These are phyloP conservation scores for Globisporangium parvum DNA, from an alignment of 352 stramenopile genomes.

Conservation along the genomic window DNA sequence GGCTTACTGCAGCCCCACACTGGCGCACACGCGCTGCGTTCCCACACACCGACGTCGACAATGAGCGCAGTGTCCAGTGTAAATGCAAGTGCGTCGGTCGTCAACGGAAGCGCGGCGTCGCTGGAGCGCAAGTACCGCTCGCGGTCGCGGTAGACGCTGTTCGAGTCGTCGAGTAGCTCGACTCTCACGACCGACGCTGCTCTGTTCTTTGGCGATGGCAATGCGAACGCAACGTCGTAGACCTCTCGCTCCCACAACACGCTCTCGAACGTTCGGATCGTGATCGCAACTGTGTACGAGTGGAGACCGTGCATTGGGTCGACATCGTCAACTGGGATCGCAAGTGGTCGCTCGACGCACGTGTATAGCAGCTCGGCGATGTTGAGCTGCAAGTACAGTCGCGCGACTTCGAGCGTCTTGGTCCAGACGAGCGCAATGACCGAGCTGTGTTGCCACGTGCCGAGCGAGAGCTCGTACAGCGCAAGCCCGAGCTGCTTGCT, in stretches of 20 bases:
- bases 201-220: not conserved
- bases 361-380: conserved; percentile 39
- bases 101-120: conserved; percentile 17
- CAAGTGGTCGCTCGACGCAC: conserved; percentile 23
- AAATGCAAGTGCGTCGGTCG: conserved; percentile 38
- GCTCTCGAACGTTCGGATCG: conserved; percentile 31
- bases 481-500: conserved; percentile 35
- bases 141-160: conserved; percentile 32
- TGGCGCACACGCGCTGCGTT: conserved; percentile 31
- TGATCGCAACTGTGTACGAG: conserved; percentile 40
- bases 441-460: conserved; percentile 30
- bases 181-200: conserved; percentile 1
- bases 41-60: conserved; percentile 56
- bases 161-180: conserved; percentile 29
- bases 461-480: conserved; percentile 44
- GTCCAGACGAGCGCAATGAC: conserved; percentile 50
- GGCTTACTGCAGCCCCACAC: conserved; percentile 41
- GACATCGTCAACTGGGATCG: conserved; percentile 30
- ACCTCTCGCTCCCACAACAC: conserved; percentile 51
- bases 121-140: conserved; percentile 20
- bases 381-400: conserved; percentile 45
- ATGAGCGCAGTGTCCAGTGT: conserved; percentile 31
- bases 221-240: conserved; percentile 32
- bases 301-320: conserved; percentile 35
- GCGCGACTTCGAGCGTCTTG: conserved; percentile 29